These are phyloP conservation scores for Paecilomyces dactylethromorphus DNA, from an alignment of 2,329 filamentous ascomycete genomes.

Conservation along the genomic window DNA sequence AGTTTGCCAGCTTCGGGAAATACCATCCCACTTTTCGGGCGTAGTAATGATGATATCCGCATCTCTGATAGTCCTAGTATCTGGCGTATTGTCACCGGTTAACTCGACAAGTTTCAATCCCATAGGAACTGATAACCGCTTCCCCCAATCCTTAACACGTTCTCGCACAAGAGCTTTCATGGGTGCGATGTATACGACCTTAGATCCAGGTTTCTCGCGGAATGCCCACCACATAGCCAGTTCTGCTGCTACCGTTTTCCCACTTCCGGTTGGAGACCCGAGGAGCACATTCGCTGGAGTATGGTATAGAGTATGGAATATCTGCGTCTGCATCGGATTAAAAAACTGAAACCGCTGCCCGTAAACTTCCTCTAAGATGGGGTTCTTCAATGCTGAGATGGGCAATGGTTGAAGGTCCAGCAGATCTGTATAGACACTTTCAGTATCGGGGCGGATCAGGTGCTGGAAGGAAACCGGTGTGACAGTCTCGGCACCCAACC, in stretches of 20 bases:
- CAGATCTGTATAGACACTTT: conserved; percentile 93
- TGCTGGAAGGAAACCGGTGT: conserved; percentile 96
- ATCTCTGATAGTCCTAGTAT: conserved; percentile 89
- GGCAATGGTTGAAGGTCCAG: conserved; percentile 86
- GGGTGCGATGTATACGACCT: conserved; percentile 97
- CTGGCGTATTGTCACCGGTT: conserved; percentile 96
- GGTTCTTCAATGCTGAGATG: conserved; percentile 80
- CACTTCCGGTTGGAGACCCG: conserved; percentile 92
- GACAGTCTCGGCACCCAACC: conserved; percentile 94
- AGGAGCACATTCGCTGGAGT: conserved; percentile 86
- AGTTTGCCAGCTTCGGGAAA: conserved; percentile 97
- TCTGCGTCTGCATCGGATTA: conserved; percentile 98
- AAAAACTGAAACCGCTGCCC: conserved; percentile 86
- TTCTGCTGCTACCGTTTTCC: conserved; percentile 94
- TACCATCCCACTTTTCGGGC: conserved; percentile 99
- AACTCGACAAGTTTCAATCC: conserved; percentile 88
- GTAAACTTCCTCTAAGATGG: conserved; percentile 81
- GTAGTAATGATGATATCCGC: conserved; percentile 98
- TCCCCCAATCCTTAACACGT: conserved; percentile 90
- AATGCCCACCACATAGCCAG: conserved; percentile 99
- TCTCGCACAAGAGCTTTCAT: conserved; percentile 99
- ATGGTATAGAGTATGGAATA: conserved; percentile 94
- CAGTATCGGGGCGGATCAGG: conserved; percentile 91
- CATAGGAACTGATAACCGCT: conserved; percentile 71
- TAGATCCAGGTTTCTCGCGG: conserved; percentile 84